These are phyloP conservation scores for Pestalotiopsis fici DNA, from an alignment of 2,329 filamentous ascomycete genomes.

Conservation along the genomic window DNA sequence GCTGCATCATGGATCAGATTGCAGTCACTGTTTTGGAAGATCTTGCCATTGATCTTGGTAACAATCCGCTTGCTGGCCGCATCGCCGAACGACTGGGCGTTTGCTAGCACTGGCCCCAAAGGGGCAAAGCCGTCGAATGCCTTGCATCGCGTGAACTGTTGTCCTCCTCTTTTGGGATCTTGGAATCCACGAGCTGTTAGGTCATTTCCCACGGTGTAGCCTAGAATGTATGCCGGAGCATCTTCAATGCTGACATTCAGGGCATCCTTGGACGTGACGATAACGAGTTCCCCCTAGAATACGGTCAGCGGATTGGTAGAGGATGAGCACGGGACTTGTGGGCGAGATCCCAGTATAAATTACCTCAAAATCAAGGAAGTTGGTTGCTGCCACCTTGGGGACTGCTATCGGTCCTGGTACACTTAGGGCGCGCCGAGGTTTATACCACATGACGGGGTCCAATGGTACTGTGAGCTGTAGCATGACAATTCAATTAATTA, in stretches of 20 bases:
- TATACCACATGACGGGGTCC: no score
- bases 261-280: constrained; percentile 23
- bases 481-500: no score
- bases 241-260: constrained; percentile 41
- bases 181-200: constrained; percentile 31
- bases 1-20: constrained; percentile 48
- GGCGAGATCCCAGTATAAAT: no score
- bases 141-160: constrained; percentile 40
- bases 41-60: constrained; percentile 44
- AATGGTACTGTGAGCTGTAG: no score
- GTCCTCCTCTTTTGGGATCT: constrained; percentile 22
- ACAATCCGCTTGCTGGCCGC: constrained; percentile 22
- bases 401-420: no score
- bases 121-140: constrained; percentile 45
- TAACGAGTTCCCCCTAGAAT: constrained; percentile 30
- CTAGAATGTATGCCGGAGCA: constrained; percentile 34
- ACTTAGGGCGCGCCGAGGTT: no score
- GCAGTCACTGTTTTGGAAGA: constrained; percentile 40
- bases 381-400: no score
- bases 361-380: no score
- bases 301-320: no score
- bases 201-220: constrained; percentile 34
- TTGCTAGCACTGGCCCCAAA: constrained; percentile 40
- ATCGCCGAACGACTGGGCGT: constrained; percentile 25
- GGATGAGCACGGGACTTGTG: no score